Evolutionary conservation across 768 basidiomycete species (phyloP), one percentile per base, ranked within the genome.

Genomic region (Udeniomyces megalosporus): DNA sequence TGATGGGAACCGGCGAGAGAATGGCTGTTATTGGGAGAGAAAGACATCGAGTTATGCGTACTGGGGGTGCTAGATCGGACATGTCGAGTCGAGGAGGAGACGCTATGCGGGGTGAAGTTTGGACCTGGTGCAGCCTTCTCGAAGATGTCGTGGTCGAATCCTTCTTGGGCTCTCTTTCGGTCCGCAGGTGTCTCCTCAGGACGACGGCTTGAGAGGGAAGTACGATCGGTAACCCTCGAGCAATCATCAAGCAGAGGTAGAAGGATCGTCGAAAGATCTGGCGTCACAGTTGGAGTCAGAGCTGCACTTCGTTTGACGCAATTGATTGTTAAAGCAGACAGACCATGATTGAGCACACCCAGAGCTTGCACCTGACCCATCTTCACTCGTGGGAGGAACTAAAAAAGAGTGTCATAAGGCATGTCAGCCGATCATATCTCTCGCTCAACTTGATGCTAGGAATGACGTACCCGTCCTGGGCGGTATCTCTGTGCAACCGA

Each of bases 271-370:
- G 62, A 50, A 14, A 63, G 56, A 32, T 63, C 61, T 62, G 31
- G 1, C 22, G 4, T 1, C 15, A 34, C 31, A 26, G 32, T 22
- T 61, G n/a, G n/a, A n/a, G n/a, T n/a, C n/a, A n/a, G n/a, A n/a
- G n/a, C n/a, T n/a, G n/a, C n/a, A n/a, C n/a, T n/a, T n/a, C n/a
- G n/a, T n/a, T n/a, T n/a, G n/a, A n/a, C n/a, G n/a, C 42, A 61
- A 51, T 29, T n/a, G 32, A 17, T 46, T 45, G 20, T 32, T 15
- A 3, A 22, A 31, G 38, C n/a, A n/a, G 20, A 52, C 60, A 38
- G 4, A 61, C 61, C 62, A 31, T 63, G 62, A 26, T 63, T 63
- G 42, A 63, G 48, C n/a, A 63, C 62, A n/a, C 62, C 62, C 34
- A 63, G 34, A 49, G 45, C 56, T 24, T 63, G 62, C 15, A 63